Evolutionary conservation across 192 early-diverging fungal species (phyloP).

Genomic region (Coemansia sp.): DNA sequence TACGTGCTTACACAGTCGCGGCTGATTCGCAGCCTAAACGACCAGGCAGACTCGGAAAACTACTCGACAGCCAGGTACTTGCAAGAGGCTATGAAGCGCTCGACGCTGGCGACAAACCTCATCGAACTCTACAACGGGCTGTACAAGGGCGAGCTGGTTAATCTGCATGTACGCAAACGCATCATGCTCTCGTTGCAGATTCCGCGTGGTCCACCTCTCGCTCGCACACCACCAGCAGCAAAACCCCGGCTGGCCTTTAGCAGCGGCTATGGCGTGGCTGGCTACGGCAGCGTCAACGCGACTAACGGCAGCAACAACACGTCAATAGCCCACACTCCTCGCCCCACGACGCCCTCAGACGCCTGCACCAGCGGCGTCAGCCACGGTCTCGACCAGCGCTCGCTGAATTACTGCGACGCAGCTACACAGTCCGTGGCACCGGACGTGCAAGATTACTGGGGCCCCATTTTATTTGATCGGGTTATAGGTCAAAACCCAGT

Average conservation of each 20-base stretch:
- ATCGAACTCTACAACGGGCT: slow-evolving; percentile 50
- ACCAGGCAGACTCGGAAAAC: slow-evolving; percentile 28
- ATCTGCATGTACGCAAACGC: slow-evolving; percentile 47
- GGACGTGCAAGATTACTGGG: slow-evolving; percentile 38
- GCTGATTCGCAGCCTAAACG: slow-evolving; percentile 47
- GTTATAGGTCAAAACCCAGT: background rate
- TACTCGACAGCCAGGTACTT: slow-evolving; percentile 33
- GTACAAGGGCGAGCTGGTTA: slow-evolving; percentile 40
- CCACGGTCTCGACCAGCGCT: background rate
- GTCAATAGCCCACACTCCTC: slow-evolving; percentile 40
- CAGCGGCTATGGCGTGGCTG: slow-evolving; percentile 9
- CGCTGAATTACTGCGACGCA: slow-evolving; percentile 2
- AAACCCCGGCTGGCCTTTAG: slow-evolving; percentile 17
- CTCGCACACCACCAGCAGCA: slow-evolving; percentile 30
- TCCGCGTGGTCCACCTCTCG: slow-evolving; percentile 44
- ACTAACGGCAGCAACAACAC: slow-evolving; percentile 19
- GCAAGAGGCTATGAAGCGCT: slow-evolving; percentile 24
- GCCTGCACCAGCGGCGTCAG: background rate
- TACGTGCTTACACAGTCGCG: slow-evolving; percentile 51
- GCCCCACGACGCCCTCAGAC: slow-evolving; percentile 34
- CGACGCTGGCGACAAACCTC: slow-evolving; percentile 39
- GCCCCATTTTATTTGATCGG: slow-evolving; percentile 26
- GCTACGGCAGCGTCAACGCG: slow-evolving; percentile 14
- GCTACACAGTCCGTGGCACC: slow-evolving; percentile 28
- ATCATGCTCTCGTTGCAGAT: slow-evolving; percentile 56